Base-by-base conservation (phyloP, 768 basidiomycete species). In the Xerocomellus intermedius region DNA sequence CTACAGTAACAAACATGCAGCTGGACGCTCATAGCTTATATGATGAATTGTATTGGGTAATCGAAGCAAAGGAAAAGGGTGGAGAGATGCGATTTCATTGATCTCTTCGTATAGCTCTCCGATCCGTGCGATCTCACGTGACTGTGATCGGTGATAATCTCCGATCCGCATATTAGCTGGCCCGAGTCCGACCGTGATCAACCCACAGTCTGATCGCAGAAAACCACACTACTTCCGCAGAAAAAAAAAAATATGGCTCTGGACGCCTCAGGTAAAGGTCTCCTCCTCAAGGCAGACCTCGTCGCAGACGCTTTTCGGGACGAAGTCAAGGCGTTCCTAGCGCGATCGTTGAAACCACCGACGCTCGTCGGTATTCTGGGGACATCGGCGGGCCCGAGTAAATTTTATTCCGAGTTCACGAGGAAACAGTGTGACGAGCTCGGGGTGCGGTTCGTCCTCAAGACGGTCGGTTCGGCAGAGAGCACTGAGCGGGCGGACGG, bases 361-460 rank as follows among this genome's bases (percentile, higher is more conserved):
- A 90, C 85, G 65, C 79, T 99, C 26, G 86, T 98, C 48, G 96
- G 95, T 2, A 96, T 98, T 62, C 79, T 99, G 24, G 88, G 91
- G 0, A 96, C 94, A 1, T 82, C 86, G 1, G 85, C 86, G 5
- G 83, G 83, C 8, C 91, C 92, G 0, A 91, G 89, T 71, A 83
- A 79, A 61, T 82, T 79, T 62, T 96, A 96, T 64, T 87, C 93
- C 8, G 86, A 95, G 56, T 98, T 97, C 69, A 98, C 97, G 30
- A 79, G 79, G 68, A 94, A 87, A 68, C 92, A 95, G 62, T 98
- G 97, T 70, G 83, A 89, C 39, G 86, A 83, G 36, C 79, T 98
- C 28, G 95, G 94, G 0, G 85, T 99, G 48, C 82, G 86, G 35
- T 99, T 94, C 68, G 85, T 91, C 48, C 77, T 99, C 55, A 85